phyloP scores from a whole-genome alignment of 345 rosid genomes.

The Draba incana region DNA sequence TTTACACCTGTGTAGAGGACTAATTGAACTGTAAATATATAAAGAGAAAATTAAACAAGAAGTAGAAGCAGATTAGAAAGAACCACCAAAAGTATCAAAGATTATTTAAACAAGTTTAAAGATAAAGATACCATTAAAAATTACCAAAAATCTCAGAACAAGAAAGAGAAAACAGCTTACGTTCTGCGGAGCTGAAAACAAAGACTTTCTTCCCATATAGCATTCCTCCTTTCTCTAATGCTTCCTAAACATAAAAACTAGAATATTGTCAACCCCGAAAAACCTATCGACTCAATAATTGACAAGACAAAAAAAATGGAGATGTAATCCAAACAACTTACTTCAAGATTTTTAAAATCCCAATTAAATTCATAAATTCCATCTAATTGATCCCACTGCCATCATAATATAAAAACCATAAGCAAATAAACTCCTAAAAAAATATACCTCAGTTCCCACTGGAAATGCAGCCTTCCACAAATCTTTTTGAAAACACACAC shows the following conservation, averaged over 20 bases:
- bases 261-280: not conserved
- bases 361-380: no score
- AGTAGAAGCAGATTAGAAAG: not conserved
- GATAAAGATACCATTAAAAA: not conserved
- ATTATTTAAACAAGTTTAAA: not conserved
- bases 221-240: conserved; percentile 85
- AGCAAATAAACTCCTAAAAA: no score
- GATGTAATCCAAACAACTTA: conserved; percentile 42
- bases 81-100: not conserved
- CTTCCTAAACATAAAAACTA: conserved; percentile 52
- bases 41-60: not conserved
- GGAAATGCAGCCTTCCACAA: no score
- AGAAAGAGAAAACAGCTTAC: conserved; percentile 41
- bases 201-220: conserved; percentile 73
- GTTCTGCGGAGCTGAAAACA: conserved; percentile 79
- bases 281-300: not conserved
- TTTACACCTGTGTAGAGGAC: conserved; percentile 50
- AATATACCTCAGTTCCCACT: no score
- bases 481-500: no score
- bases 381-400: no score
- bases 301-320: not conserved
- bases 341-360: conserved; percentile 78
- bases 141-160: not conserved
- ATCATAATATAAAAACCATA: no score
- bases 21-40: conserved; percentile 65